phyloP scores from a whole-genome alignment of 164 flowering plant species.

The Euptelea pleiosperma region DNA sequence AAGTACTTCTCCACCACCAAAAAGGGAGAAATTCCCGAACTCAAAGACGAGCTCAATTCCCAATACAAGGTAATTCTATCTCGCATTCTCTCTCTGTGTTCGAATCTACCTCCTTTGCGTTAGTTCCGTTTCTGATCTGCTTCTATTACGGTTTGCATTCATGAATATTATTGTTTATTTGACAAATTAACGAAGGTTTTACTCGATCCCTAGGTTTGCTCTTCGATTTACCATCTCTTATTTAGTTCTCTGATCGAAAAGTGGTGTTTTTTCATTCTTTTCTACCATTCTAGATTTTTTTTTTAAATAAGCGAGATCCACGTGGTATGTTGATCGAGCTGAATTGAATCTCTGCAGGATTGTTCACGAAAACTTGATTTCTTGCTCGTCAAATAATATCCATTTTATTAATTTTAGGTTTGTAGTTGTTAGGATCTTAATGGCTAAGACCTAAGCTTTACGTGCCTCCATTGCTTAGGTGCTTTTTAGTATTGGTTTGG shows the following conservation, averaged over 20 bases:
- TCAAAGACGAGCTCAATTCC: constrained; percentile 98
- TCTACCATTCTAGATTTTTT: background rate
- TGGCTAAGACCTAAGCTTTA: too few species aligned
- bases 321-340: background rate
- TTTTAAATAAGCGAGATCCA: background rate
- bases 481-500: too few species aligned
- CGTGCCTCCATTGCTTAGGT: too few species aligned
- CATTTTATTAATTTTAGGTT: too few species aligned
- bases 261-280: background rate
- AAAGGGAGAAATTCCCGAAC: constrained; percentile 99
- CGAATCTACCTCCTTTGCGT: background rate
- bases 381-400: too few species aligned
- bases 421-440: too few species aligned
- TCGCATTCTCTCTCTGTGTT: background rate
- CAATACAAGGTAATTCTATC: constrained; percentile 77
- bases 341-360: background rate
- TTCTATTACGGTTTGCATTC: constrained; percentile 6
- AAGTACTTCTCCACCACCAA: constrained; percentile 99
- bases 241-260: too few species aligned
- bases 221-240: too few species aligned
- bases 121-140: constrained; percentile 18
- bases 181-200: background rate
- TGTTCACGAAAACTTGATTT: too few species aligned
- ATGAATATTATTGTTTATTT: background rate
- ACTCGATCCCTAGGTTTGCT: constrained; percentile 8